These are phyloP conservation scores for Amphirosellinia nigrospora DNA, from an alignment of 495 filamentous ascomycete genomes.

Conservation along the genomic window DNA sequence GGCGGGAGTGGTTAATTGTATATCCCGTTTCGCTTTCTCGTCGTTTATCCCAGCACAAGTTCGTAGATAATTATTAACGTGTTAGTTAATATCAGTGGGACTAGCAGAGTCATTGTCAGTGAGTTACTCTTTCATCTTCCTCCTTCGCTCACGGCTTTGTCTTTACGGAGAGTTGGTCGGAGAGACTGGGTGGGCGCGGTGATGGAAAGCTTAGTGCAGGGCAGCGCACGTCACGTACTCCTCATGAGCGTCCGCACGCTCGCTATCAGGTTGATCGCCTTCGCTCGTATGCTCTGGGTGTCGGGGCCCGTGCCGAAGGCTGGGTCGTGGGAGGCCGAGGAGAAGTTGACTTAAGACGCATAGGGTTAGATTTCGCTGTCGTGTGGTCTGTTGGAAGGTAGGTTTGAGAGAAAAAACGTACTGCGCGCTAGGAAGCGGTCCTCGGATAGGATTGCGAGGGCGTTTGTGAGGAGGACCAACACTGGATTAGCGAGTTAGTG, in stretches of 20 bases:
- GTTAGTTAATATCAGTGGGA: slow-evolving; percentile 93
- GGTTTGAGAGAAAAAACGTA: slow-evolving; percentile 52
- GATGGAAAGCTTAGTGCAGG: background rate
- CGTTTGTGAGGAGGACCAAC: slow-evolving; percentile 85
- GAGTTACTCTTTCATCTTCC: background rate
- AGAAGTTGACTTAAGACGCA: slow-evolving; percentile 75
- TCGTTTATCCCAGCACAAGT: slow-evolving; percentile 73
- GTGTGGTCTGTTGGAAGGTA: background rate
- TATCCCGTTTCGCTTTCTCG: background rate
- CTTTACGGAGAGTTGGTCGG: background rate
- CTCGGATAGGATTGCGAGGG: slow-evolving; percentile 93
- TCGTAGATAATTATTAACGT: slow-evolving; percentile 89
- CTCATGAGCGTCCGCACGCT: slow-evolving; percentile 93
- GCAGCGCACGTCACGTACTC: slow-evolving; percentile 65
- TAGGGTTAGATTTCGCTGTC: slow-evolving; percentile 1
- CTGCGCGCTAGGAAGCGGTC: slow-evolving; percentile 96
- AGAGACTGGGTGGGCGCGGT: too few relatives aligned
- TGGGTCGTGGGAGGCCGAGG: slow-evolving; percentile 66
- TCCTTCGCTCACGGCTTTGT: background rate
- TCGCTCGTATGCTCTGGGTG: slow-evolving; percentile 78
- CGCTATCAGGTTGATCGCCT: slow-evolving; percentile 85
- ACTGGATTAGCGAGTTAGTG: slow-evolving; percentile 55
- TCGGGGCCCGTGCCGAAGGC: slow-evolving; percentile 76
- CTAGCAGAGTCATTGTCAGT: slow-evolving; percentile 50
- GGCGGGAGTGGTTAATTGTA: background rate